Evolutionary conservation across 2,329 filamentous ascomycete genomes (phyloP).

Genomic region (Emydomyces testavorans): DNA sequence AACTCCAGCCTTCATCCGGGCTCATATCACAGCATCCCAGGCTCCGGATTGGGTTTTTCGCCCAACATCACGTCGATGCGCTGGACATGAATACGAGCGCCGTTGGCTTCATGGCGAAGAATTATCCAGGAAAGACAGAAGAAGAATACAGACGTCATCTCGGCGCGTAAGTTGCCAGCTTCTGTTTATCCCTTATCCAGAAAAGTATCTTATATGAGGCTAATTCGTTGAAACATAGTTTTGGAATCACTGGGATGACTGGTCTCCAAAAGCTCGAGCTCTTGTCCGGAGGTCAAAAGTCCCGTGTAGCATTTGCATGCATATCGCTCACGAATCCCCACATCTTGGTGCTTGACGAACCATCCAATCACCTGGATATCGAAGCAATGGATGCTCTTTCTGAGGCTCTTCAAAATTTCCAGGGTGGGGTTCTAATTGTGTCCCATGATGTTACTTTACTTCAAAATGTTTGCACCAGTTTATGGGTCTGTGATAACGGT

Average conservation of each 20-base stretch:
- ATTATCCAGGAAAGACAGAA: conserved; percentile 79
- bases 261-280: conserved; percentile 92
- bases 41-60: conserved; percentile 88
- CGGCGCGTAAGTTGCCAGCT: conserved; percentile 58
- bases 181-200: not conserved
- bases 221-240: conserved; percentile 28
- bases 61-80: conserved; percentile 95
- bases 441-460: conserved; percentile 99
- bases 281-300: conserved; percentile 94
- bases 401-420: conserved; percentile 69
- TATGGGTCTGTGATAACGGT: conserved; percentile 94
- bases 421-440: conserved; percentile 95
- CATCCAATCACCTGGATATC: conserved; percentile 96
- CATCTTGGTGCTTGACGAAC: conserved; percentile 94
- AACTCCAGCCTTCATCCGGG: conserved; percentile 63
- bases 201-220: not conserved
- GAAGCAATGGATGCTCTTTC: conserved; percentile 96
- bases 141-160: conserved; percentile 95
- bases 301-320: conserved; percentile 95
- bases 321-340: conserved; percentile 87
- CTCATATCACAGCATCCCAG: conserved; percentile 80
- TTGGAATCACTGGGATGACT: conserved; percentile 79
- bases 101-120: conserved; percentile 91
- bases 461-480: conserved; percentile 82
- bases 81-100: conserved; percentile 80